These are phyloP conservation scores for Mucor velutinosus DNA, from an alignment of 371 early-diverging fungal species.

Conservation along the genomic window DNA sequence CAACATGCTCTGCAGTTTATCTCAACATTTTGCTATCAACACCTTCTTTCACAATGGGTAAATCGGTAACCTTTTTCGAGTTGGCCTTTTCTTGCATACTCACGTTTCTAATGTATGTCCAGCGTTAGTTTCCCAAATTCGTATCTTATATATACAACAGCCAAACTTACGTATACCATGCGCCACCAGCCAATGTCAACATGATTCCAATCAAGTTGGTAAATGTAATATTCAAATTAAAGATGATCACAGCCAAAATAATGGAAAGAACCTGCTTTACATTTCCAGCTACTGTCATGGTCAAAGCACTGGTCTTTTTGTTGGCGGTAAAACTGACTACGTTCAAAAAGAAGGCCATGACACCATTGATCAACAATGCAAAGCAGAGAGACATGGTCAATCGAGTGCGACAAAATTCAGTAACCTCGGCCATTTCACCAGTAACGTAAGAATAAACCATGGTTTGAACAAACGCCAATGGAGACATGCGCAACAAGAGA, in stretches of 20 bases:
- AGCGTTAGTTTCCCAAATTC: not conserved
- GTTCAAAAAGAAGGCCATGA: constrained; percentile 84
- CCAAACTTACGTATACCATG: constrained; percentile 50
- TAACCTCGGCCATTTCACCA: constrained; percentile 68
- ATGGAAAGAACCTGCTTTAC: constrained; percentile 87
- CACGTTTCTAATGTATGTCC: not conserved
- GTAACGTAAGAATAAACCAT: constrained; percentile 63
- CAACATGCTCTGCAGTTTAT: constrained; percentile 2
- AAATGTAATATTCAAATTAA: constrained; percentile 64
- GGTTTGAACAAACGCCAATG: constrained; percentile 78
- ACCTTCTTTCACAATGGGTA: constrained; percentile 6
- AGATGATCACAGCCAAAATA: constrained; percentile 74
- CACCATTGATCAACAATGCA: constrained; percentile 73
- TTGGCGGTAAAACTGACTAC: constrained; percentile 82
- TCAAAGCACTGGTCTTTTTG: constrained; percentile 80
- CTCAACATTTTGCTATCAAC: constrained; percentile 3
- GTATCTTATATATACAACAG: not conserved
- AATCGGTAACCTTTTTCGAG: not conserved
- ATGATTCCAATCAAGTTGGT: constrained; percentile 75
- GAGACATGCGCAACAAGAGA: constrained; percentile 81
- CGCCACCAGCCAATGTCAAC: constrained; percentile 81
- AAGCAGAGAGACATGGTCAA: constrained; percentile 33
- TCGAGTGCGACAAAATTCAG: constrained; percentile 40
- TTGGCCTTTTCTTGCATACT: constrained; percentile 5
- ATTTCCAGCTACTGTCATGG: constrained; percentile 88